Conservation (phyloP, 2,329 filamentous ascomycete species). For the Chrysoporthe deuterocubensis region DNA sequence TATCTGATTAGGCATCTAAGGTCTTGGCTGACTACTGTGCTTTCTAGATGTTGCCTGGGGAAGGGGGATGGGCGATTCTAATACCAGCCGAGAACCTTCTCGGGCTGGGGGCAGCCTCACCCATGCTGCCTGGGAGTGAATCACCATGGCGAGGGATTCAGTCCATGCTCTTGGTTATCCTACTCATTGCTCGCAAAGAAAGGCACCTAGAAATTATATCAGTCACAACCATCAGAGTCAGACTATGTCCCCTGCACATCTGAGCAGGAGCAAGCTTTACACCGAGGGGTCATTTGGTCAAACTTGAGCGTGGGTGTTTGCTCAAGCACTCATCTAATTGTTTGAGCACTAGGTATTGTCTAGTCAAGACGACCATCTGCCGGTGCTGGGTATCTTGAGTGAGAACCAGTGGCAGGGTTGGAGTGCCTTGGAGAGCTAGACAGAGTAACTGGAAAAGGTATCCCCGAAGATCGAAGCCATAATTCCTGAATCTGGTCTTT, state of each 20-base stretch:
- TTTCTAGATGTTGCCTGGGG: no score
- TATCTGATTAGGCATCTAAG: no score
- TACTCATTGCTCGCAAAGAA: neutral
- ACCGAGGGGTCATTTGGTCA: neutral
- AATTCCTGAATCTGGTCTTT: neutral
- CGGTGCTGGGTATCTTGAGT: neutral
- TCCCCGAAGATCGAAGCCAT: neutral
- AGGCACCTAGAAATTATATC: no score
- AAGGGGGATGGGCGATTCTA: no score
- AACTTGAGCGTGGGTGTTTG: neutral
- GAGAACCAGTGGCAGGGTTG: neutral
- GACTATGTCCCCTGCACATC: neutral
- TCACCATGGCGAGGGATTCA: neutral
- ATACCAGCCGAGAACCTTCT: no score
- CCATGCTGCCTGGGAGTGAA: neutral
- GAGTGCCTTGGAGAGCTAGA: neutral
- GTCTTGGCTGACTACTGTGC: no score
- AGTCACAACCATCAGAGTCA: neutral
- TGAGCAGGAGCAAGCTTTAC: neutral
- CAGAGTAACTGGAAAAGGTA: neutral
- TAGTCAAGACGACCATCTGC: neutral
- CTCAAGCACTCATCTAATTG: neutral
- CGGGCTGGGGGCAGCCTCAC: no score
- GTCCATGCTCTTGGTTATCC: no score
- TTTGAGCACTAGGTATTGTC: neutral